Percentiles rank a stretch among this genome's conserved stretches.
Evolutionary conservation across 2,329 filamentous ascomycete genomes (phyloP).

Genomic region (Colletotrichum sublineola): DNA sequence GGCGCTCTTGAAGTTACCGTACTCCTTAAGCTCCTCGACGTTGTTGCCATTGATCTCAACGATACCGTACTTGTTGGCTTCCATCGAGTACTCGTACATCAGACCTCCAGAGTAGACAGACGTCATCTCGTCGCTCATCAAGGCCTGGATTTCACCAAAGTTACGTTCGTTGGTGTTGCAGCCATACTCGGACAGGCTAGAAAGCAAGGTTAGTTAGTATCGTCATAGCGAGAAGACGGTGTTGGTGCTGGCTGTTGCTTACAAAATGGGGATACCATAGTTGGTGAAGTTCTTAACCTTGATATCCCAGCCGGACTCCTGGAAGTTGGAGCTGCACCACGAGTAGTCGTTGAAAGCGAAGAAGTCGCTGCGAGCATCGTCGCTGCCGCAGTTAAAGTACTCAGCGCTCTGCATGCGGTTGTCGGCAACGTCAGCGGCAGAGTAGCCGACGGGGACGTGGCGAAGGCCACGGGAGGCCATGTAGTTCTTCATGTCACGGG

Average conservation of each 20-base stretch:
- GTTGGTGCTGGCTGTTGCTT: constrained; percentile 49
- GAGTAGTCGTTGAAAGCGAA: constrained; percentile 93
- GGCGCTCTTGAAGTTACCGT: constrained; percentile 64
- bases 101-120: constrained; percentile 93
- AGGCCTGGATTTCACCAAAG: constrained; percentile 82
- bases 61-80: constrained; percentile 84
- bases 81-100: constrained; percentile 93
- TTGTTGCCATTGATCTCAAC: constrained; percentile 72
- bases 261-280: constrained; percentile 90
- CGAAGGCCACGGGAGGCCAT: constrained; percentile 73
- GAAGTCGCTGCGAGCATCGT: constrained; percentile 88
- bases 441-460: constrained; percentile 80
- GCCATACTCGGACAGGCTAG: constrained; percentile 88
- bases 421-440: constrained; percentile 82
- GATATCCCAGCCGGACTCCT: constrained; percentile 81
- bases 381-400: constrained; percentile 94
- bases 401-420: constrained; percentile 89
- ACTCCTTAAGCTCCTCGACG: constrained; percentile 74
- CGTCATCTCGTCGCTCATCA: constrained; percentile 89
- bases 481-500: constrained; percentile 81
- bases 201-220: constrained; percentile 22
- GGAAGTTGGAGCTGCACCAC: constrained; percentile 82
- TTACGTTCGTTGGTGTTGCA: constrained; percentile 85
- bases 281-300: constrained; percentile 90
- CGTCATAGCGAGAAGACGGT: constrained; percentile 34